phyloP scores from a whole-genome alignment of 1,139 yeast species.

The Suhomyces terraborum region DNA sequence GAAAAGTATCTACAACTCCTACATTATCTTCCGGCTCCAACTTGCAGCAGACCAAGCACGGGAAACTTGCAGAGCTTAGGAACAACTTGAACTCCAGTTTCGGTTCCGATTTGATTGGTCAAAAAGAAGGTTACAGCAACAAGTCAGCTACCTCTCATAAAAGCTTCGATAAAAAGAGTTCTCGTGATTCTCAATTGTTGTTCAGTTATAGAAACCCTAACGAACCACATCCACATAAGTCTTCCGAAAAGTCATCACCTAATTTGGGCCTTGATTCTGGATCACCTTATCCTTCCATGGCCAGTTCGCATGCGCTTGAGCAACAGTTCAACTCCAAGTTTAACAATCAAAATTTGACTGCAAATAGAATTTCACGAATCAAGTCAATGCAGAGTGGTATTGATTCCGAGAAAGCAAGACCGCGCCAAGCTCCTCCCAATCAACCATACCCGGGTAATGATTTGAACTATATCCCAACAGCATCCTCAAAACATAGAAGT shows the following conservation, averaged over 20 bases:
- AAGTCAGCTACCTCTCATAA: constrained; percentile 11
- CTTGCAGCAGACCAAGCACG: constrained; percentile 34
- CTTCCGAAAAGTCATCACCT: constrained; percentile 1
- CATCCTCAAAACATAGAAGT: constrained; percentile 5
- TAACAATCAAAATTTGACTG: constrained; percentile 14
- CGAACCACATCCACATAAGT: constrained; percentile 9
- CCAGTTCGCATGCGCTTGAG: constrained; percentile 20
- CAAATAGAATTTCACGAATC: constrained; percentile 17
- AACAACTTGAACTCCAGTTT: constrained; percentile 25
- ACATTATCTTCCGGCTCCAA: constrained; percentile 27
- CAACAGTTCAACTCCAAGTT: constrained; percentile 17
- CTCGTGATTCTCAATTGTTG: constrained; percentile 34
- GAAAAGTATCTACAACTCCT: constrained; percentile 24
- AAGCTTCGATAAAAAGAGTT: constrained; percentile 18
- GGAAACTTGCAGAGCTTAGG: constrained; percentile 37
- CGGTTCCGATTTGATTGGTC: constrained; percentile 13
- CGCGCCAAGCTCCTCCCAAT: constrained; percentile 17
- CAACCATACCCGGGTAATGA: constrained; percentile 12
- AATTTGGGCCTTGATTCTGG: constrained; percentile 12
- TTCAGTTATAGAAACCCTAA: constrained; percentile 35
- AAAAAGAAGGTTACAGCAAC: constrained; percentile 8
- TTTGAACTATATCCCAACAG: constrained; percentile 3
- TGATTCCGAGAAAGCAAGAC: constrained; percentile 12
- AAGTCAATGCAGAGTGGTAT: constrained; percentile 15
- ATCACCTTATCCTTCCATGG: constrained; percentile 26